Evolutionary conservation across 129 eudicot genomes (phyloP), one percentile per base, ranked within the genome.

Genomic region (carrot (Daucus carota)): DNA sequence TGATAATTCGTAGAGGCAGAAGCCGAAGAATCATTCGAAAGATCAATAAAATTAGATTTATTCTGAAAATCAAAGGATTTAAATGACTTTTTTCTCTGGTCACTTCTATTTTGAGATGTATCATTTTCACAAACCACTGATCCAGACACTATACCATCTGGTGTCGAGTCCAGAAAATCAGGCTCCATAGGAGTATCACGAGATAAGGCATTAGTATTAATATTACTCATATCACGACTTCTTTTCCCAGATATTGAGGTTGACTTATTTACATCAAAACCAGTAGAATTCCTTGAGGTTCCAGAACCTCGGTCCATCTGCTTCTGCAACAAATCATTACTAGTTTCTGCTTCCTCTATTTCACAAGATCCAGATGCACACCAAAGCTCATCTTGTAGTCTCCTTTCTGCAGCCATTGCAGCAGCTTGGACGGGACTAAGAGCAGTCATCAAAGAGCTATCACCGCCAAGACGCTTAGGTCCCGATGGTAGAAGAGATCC

Each of bases 401-500:
- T 91, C 87, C 98, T 86, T 82, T 91, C 97, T n/a, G 98, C 98
- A 81, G 98, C 98, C 98, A 94, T 91, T 52, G 96, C 97, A 82
- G 98, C 98, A 54, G 98, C 98, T 87, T 94, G 97, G 10, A 76
- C 75, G 11, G 98, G 97, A 78, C 80, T 89, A 52, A 94, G 84
- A 22, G 93, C 86, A 80, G 81, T 78, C 97, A 79, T 94, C 42
- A 91, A 81, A 46, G 88, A 81, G 33, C 80, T 85, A 82, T 94
- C 97, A 66, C 98, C 98, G 60, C 98, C 98, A 54, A 94, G 86
- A 66, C 85, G 89, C 36, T 86, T 86, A 78, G 98, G 93, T 32
- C 97, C 98, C 36, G 91, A 67, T 43, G 92, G 96, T 77, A 88
- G 78, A 77, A 90, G 84, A 54, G 86, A 44, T 36, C 79, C 84